Evolutionary conservation across 192 early-diverging fungal species (phyloP).

Genomic region (Linnemannia hyalina): DNA sequence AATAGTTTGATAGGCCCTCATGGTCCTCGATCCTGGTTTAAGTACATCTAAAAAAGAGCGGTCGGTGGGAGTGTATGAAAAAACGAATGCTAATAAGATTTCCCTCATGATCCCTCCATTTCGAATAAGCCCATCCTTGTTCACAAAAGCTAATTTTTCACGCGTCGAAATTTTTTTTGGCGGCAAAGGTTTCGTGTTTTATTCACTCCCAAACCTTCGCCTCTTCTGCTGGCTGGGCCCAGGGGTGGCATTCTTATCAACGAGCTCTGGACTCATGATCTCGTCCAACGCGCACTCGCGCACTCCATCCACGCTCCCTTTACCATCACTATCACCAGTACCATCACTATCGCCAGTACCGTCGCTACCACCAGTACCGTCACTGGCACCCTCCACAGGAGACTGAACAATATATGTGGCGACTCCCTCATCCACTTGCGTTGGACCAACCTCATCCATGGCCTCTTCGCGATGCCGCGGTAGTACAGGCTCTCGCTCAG

Average conservation of each 20-base stretch:
- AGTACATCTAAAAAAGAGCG: too few species aligned
- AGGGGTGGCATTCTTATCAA: neutral
- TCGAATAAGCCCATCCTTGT: too few species aligned
- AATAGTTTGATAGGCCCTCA: too few species aligned
- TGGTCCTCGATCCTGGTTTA: too few species aligned
- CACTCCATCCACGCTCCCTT: neutral
- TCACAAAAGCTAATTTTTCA: too few species aligned
- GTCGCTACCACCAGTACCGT: neutral
- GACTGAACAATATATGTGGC: neutral
- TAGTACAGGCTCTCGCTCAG: neutral
- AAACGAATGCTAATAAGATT: too few species aligned
- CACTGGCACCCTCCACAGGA: neutral
- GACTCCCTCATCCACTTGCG: neutral
- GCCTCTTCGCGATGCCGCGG: neutral
- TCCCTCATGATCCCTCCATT: too few species aligned
- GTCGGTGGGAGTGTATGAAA: too few species aligned
- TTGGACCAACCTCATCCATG: neutral
- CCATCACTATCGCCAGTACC: neutral
- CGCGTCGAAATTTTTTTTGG: too few species aligned
- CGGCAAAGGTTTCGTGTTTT: neutral
- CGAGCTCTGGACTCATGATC: neutral
- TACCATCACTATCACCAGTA: neutral
- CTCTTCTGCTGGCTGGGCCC: neutral
- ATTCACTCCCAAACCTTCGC: conserved; percentile 1
- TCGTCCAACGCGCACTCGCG: neutral